Percentiles rank a stretch among this genome's conserved stretches.
Conservation (phyloP, 1,139 yeast species). For the Ogataea hybrid region DNA sequence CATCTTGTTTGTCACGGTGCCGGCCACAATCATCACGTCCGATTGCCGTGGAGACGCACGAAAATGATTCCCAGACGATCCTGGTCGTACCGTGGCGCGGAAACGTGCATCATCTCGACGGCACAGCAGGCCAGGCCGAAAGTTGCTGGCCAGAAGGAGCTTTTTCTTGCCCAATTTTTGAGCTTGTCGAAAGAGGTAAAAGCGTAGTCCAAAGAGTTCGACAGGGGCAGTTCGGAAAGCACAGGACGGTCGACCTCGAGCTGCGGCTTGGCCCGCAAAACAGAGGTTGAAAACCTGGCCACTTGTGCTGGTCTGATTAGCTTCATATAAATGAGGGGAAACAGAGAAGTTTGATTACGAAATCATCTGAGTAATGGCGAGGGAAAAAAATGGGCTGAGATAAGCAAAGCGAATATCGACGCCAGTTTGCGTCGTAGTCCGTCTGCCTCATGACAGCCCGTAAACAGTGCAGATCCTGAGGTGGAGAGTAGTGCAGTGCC, state of each 20-base stretch:
- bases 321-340: conserved; percentile 8
- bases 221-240: conserved; percentile 48
- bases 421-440: background rate
- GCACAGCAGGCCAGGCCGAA: conserved; percentile 93
- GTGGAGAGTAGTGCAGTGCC: background rate
- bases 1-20: conserved; percentile 90
- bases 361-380: background rate
- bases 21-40: conserved; percentile 92
- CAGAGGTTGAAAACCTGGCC: conserved; percentile 8
- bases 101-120: conserved; percentile 94
- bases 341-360: background rate
- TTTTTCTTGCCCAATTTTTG: conserved; percentile 91
- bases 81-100: conserved; percentile 90
- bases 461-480: background rate
- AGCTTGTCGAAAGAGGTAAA: conserved; percentile 80
- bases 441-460: background rate
- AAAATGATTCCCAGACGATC: conserved; percentile 91
- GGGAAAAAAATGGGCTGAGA: background rate
- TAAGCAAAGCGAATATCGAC: background rate
- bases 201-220: conserved; percentile 72
- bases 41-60: conserved; percentile 94
- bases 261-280: conserved; percentile 3
- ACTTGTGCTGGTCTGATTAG: conserved; percentile 1
- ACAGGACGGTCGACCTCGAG: conserved; percentile 48
- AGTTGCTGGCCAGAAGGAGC: conserved; percentile 93